These are phyloP conservation scores for Calocybe indica DNA, from an alignment of 768 basidiomycete species.

Conservation along the genomic window DNA sequence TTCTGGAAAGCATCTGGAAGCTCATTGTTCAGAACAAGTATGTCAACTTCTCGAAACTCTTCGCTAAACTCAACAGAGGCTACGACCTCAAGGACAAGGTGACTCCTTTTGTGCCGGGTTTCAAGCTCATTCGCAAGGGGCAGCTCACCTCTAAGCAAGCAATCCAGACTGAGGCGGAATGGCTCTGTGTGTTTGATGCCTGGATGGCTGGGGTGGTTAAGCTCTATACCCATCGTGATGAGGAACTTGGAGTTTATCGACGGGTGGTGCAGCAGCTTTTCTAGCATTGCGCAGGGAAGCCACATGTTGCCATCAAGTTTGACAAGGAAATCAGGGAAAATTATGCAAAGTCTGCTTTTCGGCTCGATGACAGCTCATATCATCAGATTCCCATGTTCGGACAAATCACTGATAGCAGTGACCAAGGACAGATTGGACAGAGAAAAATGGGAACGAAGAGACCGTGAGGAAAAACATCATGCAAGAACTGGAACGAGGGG, in stretches of 20 bases:
- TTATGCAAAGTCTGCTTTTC: constrained; percentile 7
- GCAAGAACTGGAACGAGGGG: constrained; percentile 1
- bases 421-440: too few species aligned
- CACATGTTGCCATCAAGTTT: constrained; percentile 5
- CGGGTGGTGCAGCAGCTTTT: constrained; percentile 9
- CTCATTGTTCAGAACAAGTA: background rate
- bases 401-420: background rate
- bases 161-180: background rate
- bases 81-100: background rate
- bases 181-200: background rate
- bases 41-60: background rate
- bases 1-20: too few species aligned
- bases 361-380: constrained; percentile 3
- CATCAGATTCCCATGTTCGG: background rate
- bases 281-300: constrained; percentile 1
- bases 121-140: background rate
- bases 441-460: background rate
- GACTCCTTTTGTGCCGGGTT: background rate
- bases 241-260: background rate
- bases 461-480: background rate
- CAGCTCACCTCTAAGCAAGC: background rate
- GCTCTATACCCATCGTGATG: background rate
- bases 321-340: constrained; percentile 5
- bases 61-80: background rate
- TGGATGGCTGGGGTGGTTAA: background rate